phyloP scores from a whole-genome alignment of 805 yeast genomes.

The Kurtzmaniella fragi region DNA sequence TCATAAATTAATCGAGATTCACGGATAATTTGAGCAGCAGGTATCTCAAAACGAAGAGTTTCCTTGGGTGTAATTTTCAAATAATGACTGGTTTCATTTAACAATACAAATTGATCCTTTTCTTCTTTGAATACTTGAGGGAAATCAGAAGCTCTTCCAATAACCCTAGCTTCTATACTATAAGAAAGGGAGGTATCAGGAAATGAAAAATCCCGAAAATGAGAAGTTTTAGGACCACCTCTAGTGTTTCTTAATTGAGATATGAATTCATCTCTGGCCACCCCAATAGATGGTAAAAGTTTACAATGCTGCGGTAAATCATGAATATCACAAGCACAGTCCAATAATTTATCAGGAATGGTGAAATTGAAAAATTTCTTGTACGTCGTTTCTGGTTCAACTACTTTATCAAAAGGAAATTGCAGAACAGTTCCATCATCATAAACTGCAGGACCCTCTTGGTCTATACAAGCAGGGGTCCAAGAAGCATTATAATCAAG shows the following conservation, averaged over 20 bases:
- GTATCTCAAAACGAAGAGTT: constrained; percentile 1
- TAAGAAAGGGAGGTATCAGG: constrained; percentile 24
- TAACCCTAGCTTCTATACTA: constrained; percentile 22
- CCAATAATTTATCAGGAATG: constrained; percentile 21
- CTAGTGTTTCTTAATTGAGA: constrained; percentile 13
- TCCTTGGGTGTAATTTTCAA: constrained; percentile 18
- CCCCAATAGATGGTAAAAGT: constrained; percentile 20
- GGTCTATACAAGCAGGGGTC: constrained; percentile 20
- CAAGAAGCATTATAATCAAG: constrained; percentile 26
- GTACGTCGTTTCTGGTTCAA: constrained; percentile 18
- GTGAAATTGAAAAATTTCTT: constrained; percentile 24
- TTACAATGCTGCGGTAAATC: constrained; percentile 18
- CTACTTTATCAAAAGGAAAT: constrained; percentile 12
- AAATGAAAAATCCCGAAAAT: constrained; percentile 19
- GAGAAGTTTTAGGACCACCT: constrained; percentile 4
- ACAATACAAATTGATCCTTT: constrained; percentile 18
- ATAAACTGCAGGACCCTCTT: constrained; percentile 12
- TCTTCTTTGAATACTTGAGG: constrained; percentile 5
- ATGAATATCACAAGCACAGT: constrained; percentile 24
- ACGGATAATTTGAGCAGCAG: constrained; percentile 4
- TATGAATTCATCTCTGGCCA: constrained; percentile 20
- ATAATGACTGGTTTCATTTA: constrained; percentile 18
- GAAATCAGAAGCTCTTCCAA: constrained; percentile 20
- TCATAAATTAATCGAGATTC: constrained; percentile 12
- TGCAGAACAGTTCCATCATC: constrained; percentile 14